Base-by-base conservation (phyloP, 2,329 filamentous ascomycete species). In the Beauveria bassiana region DNA sequence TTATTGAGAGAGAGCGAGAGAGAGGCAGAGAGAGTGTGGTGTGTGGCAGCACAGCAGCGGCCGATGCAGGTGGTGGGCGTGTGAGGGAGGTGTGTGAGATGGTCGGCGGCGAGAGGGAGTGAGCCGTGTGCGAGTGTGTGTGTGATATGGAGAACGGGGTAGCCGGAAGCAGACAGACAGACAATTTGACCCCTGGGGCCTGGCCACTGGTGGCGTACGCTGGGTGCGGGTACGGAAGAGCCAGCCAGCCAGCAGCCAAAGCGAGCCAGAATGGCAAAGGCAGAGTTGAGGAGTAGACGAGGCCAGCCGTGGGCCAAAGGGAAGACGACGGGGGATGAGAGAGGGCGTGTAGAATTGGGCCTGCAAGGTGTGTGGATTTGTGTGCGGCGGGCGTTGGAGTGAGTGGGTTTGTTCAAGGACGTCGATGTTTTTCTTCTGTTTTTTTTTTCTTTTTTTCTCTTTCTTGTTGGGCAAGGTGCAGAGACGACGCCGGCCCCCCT, bases 161-260 rank as follows among this genome's bases (percentile, higher is more conserved):
- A 60, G 34, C 57, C 57, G 57, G 57, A 60, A 60, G 57, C 38
- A 45, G 49, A 52, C 34, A 28, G 51, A 47, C 43, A 14, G 51
- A 43, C 38, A 60, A 53, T 60, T 38, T 60, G 57, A 60, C 57
- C 57, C 43, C 57, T 53, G 57, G 42, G 42, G n/a, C 18, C 12
- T 18, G 22, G 14, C 46, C 55, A 50, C 38, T 20, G 57, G 57
- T 60, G 57, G 57, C 57, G 57, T 45, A 46, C 14, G 40, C 49
- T 52, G 34, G 12, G 49, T 53, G 47, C 57, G 56, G 56, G 56
- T 59, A 51, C 47, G 56, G 56, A 34, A 43, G 31, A 43, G 31
- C 34, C 22, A 20, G 22, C 28, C 26, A 54, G 22, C 28, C 26
- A 54, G 10, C 20, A 52, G 49, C 31, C 55, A 42, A 43, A 28